A percentile compares a stretch with the other conserved stretches of the same genome.
These are phyloP conservation scores for Avena eriantha DNA, from an alignment of 176 grass and related monocot genomes.

Conservation along the genomic window DNA sequence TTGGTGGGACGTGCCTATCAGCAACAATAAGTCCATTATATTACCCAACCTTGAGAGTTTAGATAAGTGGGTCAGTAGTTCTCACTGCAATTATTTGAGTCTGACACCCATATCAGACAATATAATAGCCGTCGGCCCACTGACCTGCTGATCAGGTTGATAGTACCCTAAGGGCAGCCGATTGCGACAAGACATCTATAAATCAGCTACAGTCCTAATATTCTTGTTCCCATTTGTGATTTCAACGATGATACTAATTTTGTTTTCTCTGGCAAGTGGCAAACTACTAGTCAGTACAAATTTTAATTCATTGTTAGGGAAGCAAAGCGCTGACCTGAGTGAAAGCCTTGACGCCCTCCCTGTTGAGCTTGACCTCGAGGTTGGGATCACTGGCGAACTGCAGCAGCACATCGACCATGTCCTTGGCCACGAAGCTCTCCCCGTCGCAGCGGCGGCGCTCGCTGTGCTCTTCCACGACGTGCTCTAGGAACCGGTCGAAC, in stretches of 20 bases:
- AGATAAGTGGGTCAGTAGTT: not conserved
- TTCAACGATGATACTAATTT: not conserved
- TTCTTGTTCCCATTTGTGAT: not conserved
- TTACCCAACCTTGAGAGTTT: not conserved
- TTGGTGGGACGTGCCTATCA: not conserved
- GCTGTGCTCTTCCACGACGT: slow-evolving; percentile 80
- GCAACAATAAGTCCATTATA: not conserved
- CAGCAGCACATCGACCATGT: slow-evolving; percentile 90
- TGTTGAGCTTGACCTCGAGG: slow-evolving; percentile 69
- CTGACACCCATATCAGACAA: not conserved
- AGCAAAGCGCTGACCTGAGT: not conserved
- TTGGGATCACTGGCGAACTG: slow-evolving; percentile 67
- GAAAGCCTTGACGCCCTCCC: slow-evolving; percentile 76
- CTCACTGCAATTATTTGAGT: not conserved
- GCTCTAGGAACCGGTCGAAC: slow-evolving; percentile 84
- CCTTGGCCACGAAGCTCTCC: slow-evolving; percentile 63
- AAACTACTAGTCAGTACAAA: not conserved
- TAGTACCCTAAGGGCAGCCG: too few relatives aligned
- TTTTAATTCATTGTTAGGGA: not conserved
- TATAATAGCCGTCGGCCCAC: not conserved
- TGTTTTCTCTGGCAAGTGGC: not conserved
- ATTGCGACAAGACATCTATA: not conserved
- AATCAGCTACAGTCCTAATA: not conserved
- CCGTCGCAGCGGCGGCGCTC: slow-evolving; percentile 55
- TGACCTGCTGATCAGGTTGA: not conserved